Evolutionary conservation across 1,284 basidiomycete species (phyloP).

Genomic region (Omphalotus olearius): DNA sequence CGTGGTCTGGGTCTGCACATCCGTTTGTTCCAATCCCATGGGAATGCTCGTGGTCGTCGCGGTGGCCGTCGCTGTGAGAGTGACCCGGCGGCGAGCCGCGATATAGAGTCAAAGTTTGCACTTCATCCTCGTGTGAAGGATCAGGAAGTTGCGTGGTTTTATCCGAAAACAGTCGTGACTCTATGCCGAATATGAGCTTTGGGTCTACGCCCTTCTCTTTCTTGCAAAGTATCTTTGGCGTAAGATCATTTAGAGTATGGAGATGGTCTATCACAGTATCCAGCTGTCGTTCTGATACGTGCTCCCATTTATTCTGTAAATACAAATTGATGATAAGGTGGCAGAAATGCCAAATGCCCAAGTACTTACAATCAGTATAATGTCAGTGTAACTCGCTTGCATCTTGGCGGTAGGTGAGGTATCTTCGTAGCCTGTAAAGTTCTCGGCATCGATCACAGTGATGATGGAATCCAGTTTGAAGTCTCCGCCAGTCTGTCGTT

Average conservation of each 20-base stretch:
- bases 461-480: conserved; percentile 85
- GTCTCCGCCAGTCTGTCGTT: conserved; percentile 67
- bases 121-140: conserved; percentile 67
- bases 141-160: conserved; percentile 23
- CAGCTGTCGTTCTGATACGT: conserved; percentile 69
- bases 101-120: conserved; percentile 70
- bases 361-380: conserved; percentile 71
- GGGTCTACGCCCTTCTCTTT: conserved; percentile 67
- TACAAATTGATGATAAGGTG: not conserved
- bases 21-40: conserved; percentile 3
- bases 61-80: conserved; percentile 21
- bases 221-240: conserved; percentile 76
- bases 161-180: conserved; percentile 68
- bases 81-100: conserved; percentile 34
- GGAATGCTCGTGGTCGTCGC: conserved; percentile 15
- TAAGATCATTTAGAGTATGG: conserved; percentile 84
- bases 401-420: conserved; percentile 84
- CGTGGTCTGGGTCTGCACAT: not conserved
- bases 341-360: not conserved
- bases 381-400: conserved; percentile 91
- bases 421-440: conserved; percentile 88
- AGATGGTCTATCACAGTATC: conserved; percentile 84
- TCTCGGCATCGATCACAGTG: conserved; percentile 87
- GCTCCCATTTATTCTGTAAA: conserved; percentile 82
- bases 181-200: conserved; percentile 77